Conservation (phyloP, 768 basidiomycete genomes). For the Naganishia randhawae region DNA sequence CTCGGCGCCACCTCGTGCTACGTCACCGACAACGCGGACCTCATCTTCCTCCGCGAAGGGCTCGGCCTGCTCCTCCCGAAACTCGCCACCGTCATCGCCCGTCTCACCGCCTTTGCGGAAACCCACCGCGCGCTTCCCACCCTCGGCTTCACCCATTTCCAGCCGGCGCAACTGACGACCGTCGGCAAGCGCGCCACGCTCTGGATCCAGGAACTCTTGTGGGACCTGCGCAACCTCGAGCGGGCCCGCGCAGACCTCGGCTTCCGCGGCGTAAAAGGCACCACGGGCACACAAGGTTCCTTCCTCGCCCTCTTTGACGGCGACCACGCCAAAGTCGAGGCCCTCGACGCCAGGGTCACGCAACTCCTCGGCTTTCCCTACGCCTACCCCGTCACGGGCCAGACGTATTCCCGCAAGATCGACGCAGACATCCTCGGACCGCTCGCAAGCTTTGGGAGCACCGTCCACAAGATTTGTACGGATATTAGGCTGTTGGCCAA, state of each 20-base stretch:
- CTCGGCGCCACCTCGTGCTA: constrained; percentile 97
- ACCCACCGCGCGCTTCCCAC: constrained; percentile 85
- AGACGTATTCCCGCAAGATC: constrained; percentile 97
- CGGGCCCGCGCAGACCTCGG: constrained; percentile 87
- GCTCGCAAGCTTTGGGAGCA: constrained; percentile 80
- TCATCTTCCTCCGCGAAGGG: constrained; percentile 89
- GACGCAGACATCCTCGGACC: constrained; percentile 89
- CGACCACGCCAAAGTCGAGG: constrained; percentile 89
- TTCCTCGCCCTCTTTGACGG: constrained; percentile 93
- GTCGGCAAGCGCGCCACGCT: constrained; percentile 94
- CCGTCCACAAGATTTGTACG: constrained; percentile 96
- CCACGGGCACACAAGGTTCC: constrained; percentile 95
- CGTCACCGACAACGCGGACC: constrained; percentile 97
- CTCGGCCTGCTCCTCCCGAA: constrained; percentile 79
- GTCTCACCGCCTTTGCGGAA: constrained; percentile 76
- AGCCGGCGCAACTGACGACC: constrained; percentile 95
- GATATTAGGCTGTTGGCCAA: constrained; percentile 91
- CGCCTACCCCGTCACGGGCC: constrained; percentile 95
- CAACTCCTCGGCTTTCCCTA: constrained; percentile 86
- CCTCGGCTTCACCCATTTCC: constrained; percentile 97
- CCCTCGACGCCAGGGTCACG: constrained; percentile 82
- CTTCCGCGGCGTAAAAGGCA: constrained; percentile 98
- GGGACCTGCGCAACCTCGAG: constrained; percentile 91
- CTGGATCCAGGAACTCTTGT: constrained; percentile 96
- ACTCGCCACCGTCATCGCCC: constrained; percentile 82